These are phyloP conservation scores for Dactylellina cionopaga DNA, from an alignment of 2,329 filamentous ascomycete species.

Conservation along the genomic window DNA sequence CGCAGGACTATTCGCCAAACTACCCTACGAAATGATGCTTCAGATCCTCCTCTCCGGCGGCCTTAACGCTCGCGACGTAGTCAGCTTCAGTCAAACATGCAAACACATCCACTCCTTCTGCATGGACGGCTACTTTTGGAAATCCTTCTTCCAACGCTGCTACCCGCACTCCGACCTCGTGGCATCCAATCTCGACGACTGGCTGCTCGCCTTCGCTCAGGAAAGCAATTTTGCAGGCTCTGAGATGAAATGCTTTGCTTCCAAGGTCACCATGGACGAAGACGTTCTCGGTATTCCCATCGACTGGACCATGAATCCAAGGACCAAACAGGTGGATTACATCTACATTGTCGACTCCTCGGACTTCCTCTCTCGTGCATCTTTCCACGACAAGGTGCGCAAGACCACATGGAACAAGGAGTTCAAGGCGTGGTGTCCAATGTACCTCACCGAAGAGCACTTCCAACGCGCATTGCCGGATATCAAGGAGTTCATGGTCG, in stretches of 20 bases:
- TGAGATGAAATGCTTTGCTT: constrained; percentile 51
- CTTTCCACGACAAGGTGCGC: constrained; percentile 37
- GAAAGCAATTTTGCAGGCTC: constrained; percentile 46
- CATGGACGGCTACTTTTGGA: constrained; percentile 50
- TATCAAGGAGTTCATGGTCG: constrained; percentile 50
- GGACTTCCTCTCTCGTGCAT: constrained; percentile 39
- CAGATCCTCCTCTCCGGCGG: constrained; percentile 44
- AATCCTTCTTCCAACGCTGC: constrained; percentile 42
- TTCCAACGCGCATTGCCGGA: constrained; percentile 46
- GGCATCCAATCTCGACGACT: constrained; percentile 43
- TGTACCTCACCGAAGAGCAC: constrained; percentile 50
- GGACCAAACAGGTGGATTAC: constrained; percentile 50
- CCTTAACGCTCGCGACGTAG: constrained; percentile 19
- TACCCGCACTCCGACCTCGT: constrained; percentile 35
- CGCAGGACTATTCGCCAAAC: constrained; percentile 30
- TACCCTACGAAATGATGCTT: constrained; percentile 50
- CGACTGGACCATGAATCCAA: constrained; percentile 46
- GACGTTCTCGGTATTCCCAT: constrained; percentile 41
- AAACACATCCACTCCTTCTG: constrained; percentile 44
- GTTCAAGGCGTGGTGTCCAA: constrained; percentile 50
- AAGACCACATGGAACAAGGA: constrained; percentile 51
- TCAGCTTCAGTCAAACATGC: constrained; percentile 37
- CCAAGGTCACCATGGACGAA: constrained; percentile 47
- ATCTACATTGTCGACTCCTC: constrained; percentile 50
- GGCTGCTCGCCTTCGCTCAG: constrained; percentile 39